Conservation (phyloP, 2,329 filamentous ascomycete genomes). For the Macroventuria anomochaeta region DNA sequence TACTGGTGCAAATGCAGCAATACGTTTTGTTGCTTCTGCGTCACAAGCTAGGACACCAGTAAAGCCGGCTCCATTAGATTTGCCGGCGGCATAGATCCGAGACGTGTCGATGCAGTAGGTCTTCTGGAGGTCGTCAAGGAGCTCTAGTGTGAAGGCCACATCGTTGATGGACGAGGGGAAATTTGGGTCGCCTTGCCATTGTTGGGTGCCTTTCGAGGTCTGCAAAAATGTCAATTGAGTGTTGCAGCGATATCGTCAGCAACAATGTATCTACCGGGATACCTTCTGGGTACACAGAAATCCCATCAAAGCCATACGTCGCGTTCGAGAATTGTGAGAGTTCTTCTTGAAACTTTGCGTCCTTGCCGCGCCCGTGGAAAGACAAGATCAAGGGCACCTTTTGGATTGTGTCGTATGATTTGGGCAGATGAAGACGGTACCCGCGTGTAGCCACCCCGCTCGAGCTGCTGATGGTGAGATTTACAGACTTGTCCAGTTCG, state of each 20-base stretch:
- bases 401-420: slow-evolving; percentile 47
- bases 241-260: not conserved
- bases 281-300: slow-evolving; percentile 56
- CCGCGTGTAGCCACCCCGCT: slow-evolving; percentile 40
- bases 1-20: slow-evolving; percentile 60
- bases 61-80: slow-evolving; percentile 63
- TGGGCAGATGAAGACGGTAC: slow-evolving; percentile 50
- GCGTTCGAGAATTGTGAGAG: slow-evolving; percentile 57
- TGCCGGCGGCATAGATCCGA: slow-evolving; percentile 57
- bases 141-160: slow-evolving; percentile 53
- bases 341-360: slow-evolving; percentile 48
- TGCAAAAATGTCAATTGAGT: slow-evolving; percentile 5
- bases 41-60: slow-evolving; percentile 58
- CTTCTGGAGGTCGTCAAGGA: slow-evolving; percentile 50
- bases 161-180: slow-evolving; percentile 51
- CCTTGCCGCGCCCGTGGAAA: slow-evolving; percentile 54
- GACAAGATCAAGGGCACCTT: slow-evolving; percentile 56
- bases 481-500: slow-evolving; percentile 28
- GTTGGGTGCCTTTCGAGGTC: slow-evolving; percentile 26
- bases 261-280: slow-evolving; percentile 32
- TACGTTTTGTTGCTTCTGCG: slow-evolving; percentile 47
- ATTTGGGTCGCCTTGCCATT: slow-evolving; percentile 55
- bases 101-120: slow-evolving; percentile 55
- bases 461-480: slow-evolving; percentile 35
- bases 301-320: slow-evolving; percentile 52